Conservation (phyloP, 495 filamentous ascomycete genomes). For the Astrothelium subdiscretum region DNA sequence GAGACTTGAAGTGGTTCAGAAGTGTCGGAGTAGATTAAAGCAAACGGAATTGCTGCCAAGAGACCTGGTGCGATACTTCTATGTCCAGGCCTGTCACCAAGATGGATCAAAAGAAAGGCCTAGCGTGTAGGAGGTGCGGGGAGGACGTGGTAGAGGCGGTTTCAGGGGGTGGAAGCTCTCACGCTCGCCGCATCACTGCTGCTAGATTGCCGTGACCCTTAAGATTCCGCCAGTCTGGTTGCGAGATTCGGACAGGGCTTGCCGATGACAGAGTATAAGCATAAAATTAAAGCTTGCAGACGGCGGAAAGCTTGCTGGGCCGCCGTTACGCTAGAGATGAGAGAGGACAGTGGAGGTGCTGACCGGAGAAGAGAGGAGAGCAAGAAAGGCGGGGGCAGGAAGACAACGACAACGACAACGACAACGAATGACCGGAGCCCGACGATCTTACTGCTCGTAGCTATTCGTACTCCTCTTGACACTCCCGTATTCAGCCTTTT, state of each 20-base stretch:
- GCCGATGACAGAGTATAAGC: not conserved
- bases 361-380: not conserved
- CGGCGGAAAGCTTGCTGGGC: too few species aligned
- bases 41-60: not conserved
- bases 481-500: not conserved
- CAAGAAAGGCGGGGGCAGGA: too few species aligned
- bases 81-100: not conserved
- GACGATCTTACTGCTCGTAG: too few species aligned
- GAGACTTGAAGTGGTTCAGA: conserved; percentile 2
- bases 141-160: conserved; percentile 48
- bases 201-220: not conserved
- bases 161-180: conserved; percentile 32
- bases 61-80: not conserved
- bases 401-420: too few species aligned
- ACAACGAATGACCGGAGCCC: too few species aligned
- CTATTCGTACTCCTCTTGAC: not conserved
- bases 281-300: not conserved
- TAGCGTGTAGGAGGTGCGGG: conserved; percentile 21
- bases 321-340: not conserved
- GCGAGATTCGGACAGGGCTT: not conserved
- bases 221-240: not conserved
- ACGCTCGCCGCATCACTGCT: conserved; percentile 1
- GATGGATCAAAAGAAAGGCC: not conserved
- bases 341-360: not conserved
- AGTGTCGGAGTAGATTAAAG: conserved; percentile 1